phyloP scores from a whole-genome alignment of 768 basidiomycete species.

The Phlegmacium glaucopus region DNA sequence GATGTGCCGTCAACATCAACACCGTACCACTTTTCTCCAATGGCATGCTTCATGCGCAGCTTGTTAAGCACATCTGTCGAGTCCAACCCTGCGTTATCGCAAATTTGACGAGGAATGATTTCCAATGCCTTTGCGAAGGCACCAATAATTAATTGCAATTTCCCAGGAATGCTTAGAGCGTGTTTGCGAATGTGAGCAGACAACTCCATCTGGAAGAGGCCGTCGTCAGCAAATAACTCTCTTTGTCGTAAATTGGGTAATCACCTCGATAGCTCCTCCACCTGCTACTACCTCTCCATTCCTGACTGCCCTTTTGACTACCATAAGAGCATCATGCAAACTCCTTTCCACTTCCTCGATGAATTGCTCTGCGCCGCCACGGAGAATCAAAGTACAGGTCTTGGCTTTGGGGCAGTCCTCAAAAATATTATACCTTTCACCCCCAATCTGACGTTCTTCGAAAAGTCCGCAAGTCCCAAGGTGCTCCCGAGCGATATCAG shows the following conservation, averaged over 20 bases:
- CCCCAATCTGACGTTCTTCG: constrained; percentile 94
- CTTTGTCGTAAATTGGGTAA: constrained; percentile 6
- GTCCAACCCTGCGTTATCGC: constrained; percentile 97
- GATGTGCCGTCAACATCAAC: constrained; percentile 90
- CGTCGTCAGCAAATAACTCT: background rate
- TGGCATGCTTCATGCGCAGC: constrained; percentile 93
- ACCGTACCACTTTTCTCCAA: constrained; percentile 86
- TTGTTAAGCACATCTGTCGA: constrained; percentile 98
- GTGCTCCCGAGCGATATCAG: constrained; percentile 86
- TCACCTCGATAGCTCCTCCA: constrained; percentile 94
- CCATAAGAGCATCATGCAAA: constrained; percentile 98
- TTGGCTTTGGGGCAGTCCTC: constrained; percentile 91
- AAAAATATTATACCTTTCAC: constrained; percentile 95
- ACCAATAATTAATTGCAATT: constrained; percentile 90
- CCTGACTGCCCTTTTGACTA: constrained; percentile 95
- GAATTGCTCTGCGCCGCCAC: constrained; percentile 98
- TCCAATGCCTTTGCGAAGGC: constrained; percentile 97
- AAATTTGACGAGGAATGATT: constrained; percentile 97
- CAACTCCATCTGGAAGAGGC: constrained; percentile 77
- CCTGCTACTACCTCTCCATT: constrained; percentile 97
- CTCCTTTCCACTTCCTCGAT: constrained; percentile 98
- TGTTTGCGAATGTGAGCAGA: constrained; percentile 92
- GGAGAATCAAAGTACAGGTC: constrained; percentile 90
- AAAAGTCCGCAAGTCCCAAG: constrained; percentile 92
- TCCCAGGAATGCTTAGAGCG: constrained; percentile 91